Evolutionary conservation across 306 rosid species (phyloP).

Genomic region (Cucurbita ficifolia): DNA sequence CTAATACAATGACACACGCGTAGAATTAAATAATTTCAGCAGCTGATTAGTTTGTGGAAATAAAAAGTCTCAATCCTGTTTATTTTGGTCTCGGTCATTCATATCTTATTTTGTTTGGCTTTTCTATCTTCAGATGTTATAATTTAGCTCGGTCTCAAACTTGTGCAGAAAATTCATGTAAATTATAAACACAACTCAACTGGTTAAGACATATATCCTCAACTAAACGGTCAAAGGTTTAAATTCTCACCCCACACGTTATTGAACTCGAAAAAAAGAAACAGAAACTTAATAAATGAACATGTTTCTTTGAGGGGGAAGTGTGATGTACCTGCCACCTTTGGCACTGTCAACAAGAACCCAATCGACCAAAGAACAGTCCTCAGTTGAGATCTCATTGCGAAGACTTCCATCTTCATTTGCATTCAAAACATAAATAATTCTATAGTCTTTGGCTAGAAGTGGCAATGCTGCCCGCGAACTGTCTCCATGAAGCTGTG

Average conservation of each 20-base stretch:
- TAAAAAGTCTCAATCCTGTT: not conserved
- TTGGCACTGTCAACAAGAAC: constrained; percentile 68
- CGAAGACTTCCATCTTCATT: constrained; percentile 53
- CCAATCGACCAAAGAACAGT: constrained; percentile 67
- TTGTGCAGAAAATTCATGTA: not conserved
- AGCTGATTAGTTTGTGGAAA: not conserved
- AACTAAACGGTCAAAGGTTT: not conserved
- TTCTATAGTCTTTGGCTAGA: constrained; percentile 33
- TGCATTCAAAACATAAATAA: constrained; percentile 81
- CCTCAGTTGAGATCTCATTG: constrained; percentile 45
- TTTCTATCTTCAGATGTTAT: not conserved
- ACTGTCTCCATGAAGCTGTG: constrained; percentile 79
- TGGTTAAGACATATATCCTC: not conserved
- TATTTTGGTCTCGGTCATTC: not conserved
- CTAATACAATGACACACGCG: not conserved
- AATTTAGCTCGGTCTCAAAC: not conserved
- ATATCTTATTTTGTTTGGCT: not conserved
- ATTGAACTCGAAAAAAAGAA: not conserved
- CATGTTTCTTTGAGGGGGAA: constrained; percentile 3
- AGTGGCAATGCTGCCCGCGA: constrained; percentile 57
- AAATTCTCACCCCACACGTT: not conserved
- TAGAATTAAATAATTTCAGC: not conserved
- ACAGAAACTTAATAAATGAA: not conserved
- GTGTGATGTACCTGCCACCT: constrained; percentile 58
- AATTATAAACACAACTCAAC: not conserved